Base-by-base conservation (phyloP, 768 basidiomycete species). In the Boletellus sp. region DNA sequence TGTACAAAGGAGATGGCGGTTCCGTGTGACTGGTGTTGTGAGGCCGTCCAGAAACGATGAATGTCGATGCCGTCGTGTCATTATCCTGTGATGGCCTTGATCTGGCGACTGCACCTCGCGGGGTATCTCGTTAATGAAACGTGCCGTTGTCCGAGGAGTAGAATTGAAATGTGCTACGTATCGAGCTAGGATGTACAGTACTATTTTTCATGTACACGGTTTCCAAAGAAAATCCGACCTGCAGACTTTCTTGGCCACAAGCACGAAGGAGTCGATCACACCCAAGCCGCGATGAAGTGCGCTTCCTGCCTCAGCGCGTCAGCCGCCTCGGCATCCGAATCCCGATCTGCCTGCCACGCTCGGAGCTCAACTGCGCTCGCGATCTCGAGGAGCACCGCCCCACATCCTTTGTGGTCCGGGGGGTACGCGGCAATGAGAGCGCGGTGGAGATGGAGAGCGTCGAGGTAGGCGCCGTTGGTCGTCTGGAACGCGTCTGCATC, bases 401-500 rank as follows among this genome's bases (percentile, higher is more conserved):
- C 80, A 71, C 87, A 90, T 28, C 79, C 77, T 50, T 53, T 66
- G 71, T 90, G 87, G 11, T 72, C 82, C 47, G 73, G 70, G 17
- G 87, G 87, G 60, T 73, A 83, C 10, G 83, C 78, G 54, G 68
- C 72, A 53, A 84, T 73, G 33, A 85, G 78, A 63, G 84, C 81
- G 62, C 87, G 85, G 70, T 90, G 87, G 0, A 81, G 80, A 68
- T 88, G 86, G 59, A 90, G 83, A 45, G 78, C 75, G 61, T 90
- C 87, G 67, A 90, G 78, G 61, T 88, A 90, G 51, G 79, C 85
- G 58, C 86, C 87, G 70, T 78, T 76, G 41, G 84, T 85, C 48
- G 84, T 87, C 57, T 68, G 66, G 51, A 73, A 69, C 8, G 51
- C 58, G 42, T 55, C 65, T 48, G 63, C 48, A 11, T 42, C 48